Percentiles rank a stretch among this genome's conserved stretches.
These are phyloP conservation scores for Meyerozyma carpophila DNA, from an alignment of 1,139 yeast species.

Conservation along the genomic window DNA sequence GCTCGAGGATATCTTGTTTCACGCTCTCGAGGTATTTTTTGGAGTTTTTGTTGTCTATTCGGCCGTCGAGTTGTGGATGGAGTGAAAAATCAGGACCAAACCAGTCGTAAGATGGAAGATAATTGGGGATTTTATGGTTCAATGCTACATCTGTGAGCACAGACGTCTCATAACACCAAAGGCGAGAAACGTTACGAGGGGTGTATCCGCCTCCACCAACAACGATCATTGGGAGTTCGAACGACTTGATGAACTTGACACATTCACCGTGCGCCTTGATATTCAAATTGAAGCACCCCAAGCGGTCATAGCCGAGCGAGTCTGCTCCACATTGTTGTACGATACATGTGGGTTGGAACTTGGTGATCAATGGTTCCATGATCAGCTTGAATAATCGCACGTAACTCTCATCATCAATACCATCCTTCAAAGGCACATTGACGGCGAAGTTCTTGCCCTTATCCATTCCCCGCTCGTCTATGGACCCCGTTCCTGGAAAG, in stretches of 20 bases:
- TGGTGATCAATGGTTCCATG: conserved; percentile 80
- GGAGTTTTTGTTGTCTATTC: conserved; percentile 82
- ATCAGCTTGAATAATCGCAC: conserved; percentile 72
- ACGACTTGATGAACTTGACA: conserved; percentile 77
- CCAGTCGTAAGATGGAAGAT: conserved; percentile 78
- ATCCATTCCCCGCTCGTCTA: conserved; percentile 83
- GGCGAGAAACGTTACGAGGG: conserved; percentile 86
- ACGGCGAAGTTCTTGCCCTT: conserved; percentile 81
- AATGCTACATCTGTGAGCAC: conserved; percentile 74
- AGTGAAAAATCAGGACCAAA: conserved; percentile 90
- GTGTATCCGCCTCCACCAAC: conserved; percentile 98
- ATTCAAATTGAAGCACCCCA: conserved; percentile 90
- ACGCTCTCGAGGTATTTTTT: conserved; percentile 81
- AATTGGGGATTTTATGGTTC: conserved; percentile 70
- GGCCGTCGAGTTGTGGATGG: conserved; percentile 86
- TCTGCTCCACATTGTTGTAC: conserved; percentile 98
- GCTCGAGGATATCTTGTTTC: conserved; percentile 72
- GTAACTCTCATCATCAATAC: conserved; percentile 92
- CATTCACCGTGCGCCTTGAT: conserved; percentile 95
- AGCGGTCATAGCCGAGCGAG: conserved; percentile 85
- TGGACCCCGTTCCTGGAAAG: conserved; percentile 94
- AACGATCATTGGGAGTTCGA: conserved; percentile 84
- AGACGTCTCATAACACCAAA: conserved; percentile 95
- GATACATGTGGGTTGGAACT: conserved; percentile 84
- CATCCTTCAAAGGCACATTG: conserved; percentile 92